phyloP scores from a whole-genome alignment of 192 early-diverging fungal species.

The Borealophlyctis nickersoniae region DNA sequence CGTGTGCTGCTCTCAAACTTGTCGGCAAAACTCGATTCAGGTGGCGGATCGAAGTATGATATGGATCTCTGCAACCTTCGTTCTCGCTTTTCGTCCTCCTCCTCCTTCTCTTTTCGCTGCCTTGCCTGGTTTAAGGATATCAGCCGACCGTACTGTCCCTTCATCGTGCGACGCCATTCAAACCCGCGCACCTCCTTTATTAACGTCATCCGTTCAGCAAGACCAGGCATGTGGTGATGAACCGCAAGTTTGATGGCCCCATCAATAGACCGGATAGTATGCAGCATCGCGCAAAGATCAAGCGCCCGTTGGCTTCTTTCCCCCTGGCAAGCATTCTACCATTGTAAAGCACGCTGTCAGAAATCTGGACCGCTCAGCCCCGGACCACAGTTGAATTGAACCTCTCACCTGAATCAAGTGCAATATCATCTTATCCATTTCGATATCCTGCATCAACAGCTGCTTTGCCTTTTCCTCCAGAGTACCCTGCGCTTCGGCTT shows the following conservation, averaged over 20 bases:
- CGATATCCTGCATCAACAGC: conserved; percentile 53
- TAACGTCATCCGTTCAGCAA: conserved; percentile 78
- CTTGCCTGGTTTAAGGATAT: background rate
- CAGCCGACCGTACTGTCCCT: background rate
- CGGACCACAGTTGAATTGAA: background rate
- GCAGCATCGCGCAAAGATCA: conserved; percentile 69
- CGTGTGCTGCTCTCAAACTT: background rate
- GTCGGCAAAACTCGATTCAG: background rate
- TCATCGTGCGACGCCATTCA: too few relatives aligned
- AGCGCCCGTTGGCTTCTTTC: conserved; percentile 75
- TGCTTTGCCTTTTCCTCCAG: conserved; percentile 31
- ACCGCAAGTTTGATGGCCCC: conserved; percentile 82
- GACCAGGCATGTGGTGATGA: conserved; percentile 52
- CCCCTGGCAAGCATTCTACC: conserved; percentile 65
- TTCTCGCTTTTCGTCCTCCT: background rate
- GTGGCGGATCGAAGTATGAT: background rate
- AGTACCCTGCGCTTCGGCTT: conserved; percentile 43
- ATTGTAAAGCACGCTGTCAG: conserved; percentile 11
- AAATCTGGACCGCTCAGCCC: conserved; percentile 7
- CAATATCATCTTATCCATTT: conserved; percentile 78
- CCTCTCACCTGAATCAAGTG: conserved; percentile 67
- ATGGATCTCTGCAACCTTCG: background rate
- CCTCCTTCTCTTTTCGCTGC: background rate
- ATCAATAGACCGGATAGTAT: conserved; percentile 66
- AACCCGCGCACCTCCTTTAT: conserved; percentile 42